These are phyloP conservation scores for Suillus tomentosus DNA, from an alignment of 768 basidiomycete genomes.

Conservation along the genomic window DNA sequence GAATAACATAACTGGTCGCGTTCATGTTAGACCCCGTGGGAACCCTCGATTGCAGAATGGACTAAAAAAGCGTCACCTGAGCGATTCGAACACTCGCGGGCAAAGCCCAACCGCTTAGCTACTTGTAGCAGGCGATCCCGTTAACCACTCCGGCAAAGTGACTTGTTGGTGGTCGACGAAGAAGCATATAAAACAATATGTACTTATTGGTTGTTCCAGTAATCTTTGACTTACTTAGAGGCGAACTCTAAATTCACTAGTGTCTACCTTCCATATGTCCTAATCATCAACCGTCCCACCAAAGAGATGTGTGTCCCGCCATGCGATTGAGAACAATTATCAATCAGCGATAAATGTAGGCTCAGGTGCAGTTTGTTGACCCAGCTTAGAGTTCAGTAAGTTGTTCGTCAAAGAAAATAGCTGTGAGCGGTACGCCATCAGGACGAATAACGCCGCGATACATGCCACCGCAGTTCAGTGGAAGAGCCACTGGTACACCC, in stretches of 20 bases:
- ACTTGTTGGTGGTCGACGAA: conserved; percentile 31
- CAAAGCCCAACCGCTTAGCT: conserved; percentile 59
- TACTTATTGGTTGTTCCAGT: too few species aligned
- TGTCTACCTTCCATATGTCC: background rate
- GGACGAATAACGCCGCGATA: conserved; percentile 73
- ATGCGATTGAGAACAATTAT: background rate
- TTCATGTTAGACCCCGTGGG: background rate
- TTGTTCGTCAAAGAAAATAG: conserved; percentile 75
- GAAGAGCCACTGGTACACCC: conserved; percentile 58
- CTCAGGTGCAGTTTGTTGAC: background rate
- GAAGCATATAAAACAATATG: background rate
- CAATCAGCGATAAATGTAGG: background rate
- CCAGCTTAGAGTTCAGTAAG: conserved; percentile 26
- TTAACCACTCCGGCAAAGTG: conserved; percentile 97
- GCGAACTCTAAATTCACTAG: background rate
- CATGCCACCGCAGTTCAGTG: conserved; percentile 80
- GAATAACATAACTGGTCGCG: background rate
- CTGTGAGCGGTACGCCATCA: conserved; percentile 72
- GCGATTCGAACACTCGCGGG: conserved; percentile 65
- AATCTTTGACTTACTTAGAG: too few species aligned
- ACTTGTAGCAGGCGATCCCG: conserved; percentile 72
- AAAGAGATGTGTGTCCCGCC: background rate
- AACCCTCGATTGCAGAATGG: background rate
- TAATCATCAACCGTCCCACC: background rate
- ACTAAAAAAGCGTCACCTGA: conserved; percentile 53